Evolutionary conservation across 257 asterid species (phyloP), one percentile per base, ranked within the genome.

Genomic region (Nyctanthes arbortristis): DNA sequence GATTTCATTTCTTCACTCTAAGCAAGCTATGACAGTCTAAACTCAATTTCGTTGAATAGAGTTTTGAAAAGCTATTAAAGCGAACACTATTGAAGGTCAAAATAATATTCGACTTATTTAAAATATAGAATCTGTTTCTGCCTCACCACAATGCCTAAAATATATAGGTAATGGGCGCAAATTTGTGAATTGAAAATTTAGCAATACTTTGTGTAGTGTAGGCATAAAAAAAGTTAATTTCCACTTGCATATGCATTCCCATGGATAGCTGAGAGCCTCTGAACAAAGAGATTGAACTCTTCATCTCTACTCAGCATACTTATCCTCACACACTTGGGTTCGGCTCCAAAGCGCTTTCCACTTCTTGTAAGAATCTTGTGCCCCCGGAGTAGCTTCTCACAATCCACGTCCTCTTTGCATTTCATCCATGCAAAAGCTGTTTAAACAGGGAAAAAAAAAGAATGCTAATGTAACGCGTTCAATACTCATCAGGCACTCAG

Each of bases 391-490:
- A 89, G 56, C 74, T 81, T 71, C 84, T 75, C 95, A 12, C 78
- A 79, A 29, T 93, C 96, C 58, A 60, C 28, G 0, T 79, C 75
- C 32, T 77, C 83, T 45, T 84, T 81, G 84, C 86, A 84, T 60
- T 77, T 86, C 78, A 93, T 49, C 97, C 99, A 91, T 3, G 99
- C 97, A 81, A 91, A 93, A 28, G 90, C 92, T 91, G 88, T 74
- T 47, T 35, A 56, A 35, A 33, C 66, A 39, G 14, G 27, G n/a
- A n/a, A 60, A 4, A 71, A 36, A 4, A 71, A 36, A 7, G 27
- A 14, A 37, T 63, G 29, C 14, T 3, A 3, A 3, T 22, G 22
- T 25, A 32, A 43, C 25, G 4, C 6, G 22, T 1, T 43, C n/a
- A 16, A 5, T 43, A 16, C 54, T 16, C 9, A 16, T 13, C n/a